phyloP scores from a whole-genome alignment of 2,329 filamentous ascomycete genomes.

The Alternaria triticina region DNA sequence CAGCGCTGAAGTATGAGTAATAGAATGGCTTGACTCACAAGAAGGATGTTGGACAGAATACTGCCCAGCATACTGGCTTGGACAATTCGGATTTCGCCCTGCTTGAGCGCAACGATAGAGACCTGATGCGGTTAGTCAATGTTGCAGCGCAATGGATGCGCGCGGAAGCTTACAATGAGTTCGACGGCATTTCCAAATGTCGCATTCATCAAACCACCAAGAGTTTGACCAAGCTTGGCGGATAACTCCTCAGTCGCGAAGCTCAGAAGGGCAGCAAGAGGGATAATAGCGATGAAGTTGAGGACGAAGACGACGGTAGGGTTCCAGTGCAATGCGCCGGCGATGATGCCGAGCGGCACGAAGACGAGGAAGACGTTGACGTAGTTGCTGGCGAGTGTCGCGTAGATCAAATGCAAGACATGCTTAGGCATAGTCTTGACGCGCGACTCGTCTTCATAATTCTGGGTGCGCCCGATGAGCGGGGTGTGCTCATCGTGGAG shows the following conservation, averaged over 20 bases:
- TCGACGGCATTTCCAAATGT: constrained; percentile 84
- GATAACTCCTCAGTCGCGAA: constrained; percentile 82
- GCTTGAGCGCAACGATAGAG: constrained; percentile 85
- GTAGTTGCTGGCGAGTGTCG: constrained; percentile 58
- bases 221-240: constrained; percentile 72
- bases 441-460: constrained; percentile 30
- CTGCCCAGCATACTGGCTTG: constrained; percentile 97
- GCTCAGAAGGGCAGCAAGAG: constrained; percentile 74
- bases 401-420: constrained; percentile 49
- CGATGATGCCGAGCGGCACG: constrained; percentile 74
- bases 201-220: constrained; percentile 76
- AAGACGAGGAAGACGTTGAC: constrained; percentile 76
- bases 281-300: constrained; percentile 83
- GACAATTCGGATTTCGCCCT: constrained; percentile 92
- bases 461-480: constrained; percentile 31
- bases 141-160: neutral
- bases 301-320: constrained; percentile 74
- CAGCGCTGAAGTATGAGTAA: constrained; percentile 43
- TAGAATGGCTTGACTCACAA: constrained; percentile 57
- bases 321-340: constrained; percentile 67
- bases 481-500: constrained; percentile 37
- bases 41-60: constrained; percentile 90
- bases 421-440: constrained; percentile 39
- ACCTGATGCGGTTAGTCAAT: constrained; percentile 62
- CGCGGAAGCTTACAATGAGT: constrained; percentile 64